Evolutionary conservation across 169 alveolate species (phyloP).

Genomic region (Cryptosporidium meleagridis): DNA sequence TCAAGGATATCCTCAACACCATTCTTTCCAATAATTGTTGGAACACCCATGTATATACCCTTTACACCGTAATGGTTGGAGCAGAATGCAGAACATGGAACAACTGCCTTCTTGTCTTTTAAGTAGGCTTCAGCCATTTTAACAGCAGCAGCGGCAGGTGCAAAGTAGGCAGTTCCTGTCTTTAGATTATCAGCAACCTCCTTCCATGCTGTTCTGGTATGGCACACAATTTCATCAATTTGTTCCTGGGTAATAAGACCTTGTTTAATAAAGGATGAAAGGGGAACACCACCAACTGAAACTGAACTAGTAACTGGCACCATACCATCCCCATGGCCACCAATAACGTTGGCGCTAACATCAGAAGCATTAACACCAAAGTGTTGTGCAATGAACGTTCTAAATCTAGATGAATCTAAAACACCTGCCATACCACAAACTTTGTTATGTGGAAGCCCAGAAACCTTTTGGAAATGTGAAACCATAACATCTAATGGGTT

Average conservation of each 20-base stretch:
- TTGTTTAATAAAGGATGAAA: slow-evolving; percentile 77
- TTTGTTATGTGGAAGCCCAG: slow-evolving; percentile 81
- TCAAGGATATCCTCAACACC: slow-evolving; percentile 82
- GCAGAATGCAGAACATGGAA: slow-evolving; percentile 85
- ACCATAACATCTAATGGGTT: slow-evolving; percentile 84
- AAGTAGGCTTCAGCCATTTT: slow-evolving; percentile 83
- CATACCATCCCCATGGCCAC: slow-evolving; percentile 87
- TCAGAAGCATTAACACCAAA: slow-evolving; percentile 81
- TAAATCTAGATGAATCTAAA: slow-evolving; percentile 82
- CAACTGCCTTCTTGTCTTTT: slow-evolving; percentile 79
- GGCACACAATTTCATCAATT: slow-evolving; percentile 80
- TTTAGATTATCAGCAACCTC: slow-evolving; percentile 81
- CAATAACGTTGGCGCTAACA: slow-evolving; percentile 83
- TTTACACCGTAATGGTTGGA: slow-evolving; percentile 83
- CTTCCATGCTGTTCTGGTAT: slow-evolving; percentile 83
- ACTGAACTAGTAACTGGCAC: slow-evolving; percentile 82
- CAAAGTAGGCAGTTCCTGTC: slow-evolving; percentile 83
- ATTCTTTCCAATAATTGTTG: slow-evolving; percentile 81
- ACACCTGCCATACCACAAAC: slow-evolving; percentile 86
- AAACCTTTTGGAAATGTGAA: slow-evolving; percentile 77
- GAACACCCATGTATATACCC: slow-evolving; percentile 84
- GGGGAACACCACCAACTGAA: slow-evolving; percentile 83
- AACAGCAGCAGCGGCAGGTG: slow-evolving; percentile 84
- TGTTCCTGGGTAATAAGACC: slow-evolving; percentile 78
- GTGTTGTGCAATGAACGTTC: slow-evolving; percentile 79